Percentiles rank a stretch among this genome's conserved stretches.
Conservation (phyloP, 345 rosid genomes). For the Pelargonium nanum region DNA sequence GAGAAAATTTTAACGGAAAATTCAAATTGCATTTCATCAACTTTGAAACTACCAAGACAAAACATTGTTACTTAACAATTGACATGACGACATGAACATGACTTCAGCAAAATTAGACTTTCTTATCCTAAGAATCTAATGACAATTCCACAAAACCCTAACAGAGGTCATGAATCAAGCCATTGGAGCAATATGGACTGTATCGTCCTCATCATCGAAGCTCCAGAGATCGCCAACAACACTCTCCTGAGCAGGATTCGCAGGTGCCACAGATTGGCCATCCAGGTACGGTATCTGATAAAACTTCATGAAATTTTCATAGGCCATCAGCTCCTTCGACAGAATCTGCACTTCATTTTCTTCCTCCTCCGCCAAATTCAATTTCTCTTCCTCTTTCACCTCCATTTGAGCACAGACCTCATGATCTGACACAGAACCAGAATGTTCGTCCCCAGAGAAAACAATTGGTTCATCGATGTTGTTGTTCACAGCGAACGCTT, state of each 20-base stretch:
- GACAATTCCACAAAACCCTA: no score
- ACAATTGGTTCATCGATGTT: constrained; percentile 6
- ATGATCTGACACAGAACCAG: constrained; percentile 16
- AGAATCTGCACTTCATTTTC: constrained; percentile 37
- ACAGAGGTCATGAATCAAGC: no score
- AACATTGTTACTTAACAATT: no score
- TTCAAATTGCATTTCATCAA: no score
- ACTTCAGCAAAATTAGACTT: no score
- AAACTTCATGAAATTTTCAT: constrained; percentile 61
- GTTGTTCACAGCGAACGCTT: not conserved
- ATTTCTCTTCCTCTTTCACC: constrained; percentile 15
- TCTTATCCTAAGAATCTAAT: no score
- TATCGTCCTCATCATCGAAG: constrained; percentile 37
- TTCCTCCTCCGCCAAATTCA: constrained; percentile 25
- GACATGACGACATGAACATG: no score
- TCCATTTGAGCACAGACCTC: not conserved
- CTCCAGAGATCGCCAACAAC: constrained; percentile 52
- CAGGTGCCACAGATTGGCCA: constrained; percentile 36
- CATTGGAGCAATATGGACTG: no score
- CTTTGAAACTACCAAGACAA: no score
- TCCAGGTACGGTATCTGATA: constrained; percentile 68
- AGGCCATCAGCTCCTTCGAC: constrained; percentile 66
- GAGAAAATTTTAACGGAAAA: no score
- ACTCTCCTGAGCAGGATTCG: constrained; percentile 28
- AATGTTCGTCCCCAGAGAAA: constrained; percentile 20